These are phyloP conservation scores for Astrothelium subdiscretum DNA, from an alignment of 495 filamentous ascomycete genomes.

Conservation along the genomic window DNA sequence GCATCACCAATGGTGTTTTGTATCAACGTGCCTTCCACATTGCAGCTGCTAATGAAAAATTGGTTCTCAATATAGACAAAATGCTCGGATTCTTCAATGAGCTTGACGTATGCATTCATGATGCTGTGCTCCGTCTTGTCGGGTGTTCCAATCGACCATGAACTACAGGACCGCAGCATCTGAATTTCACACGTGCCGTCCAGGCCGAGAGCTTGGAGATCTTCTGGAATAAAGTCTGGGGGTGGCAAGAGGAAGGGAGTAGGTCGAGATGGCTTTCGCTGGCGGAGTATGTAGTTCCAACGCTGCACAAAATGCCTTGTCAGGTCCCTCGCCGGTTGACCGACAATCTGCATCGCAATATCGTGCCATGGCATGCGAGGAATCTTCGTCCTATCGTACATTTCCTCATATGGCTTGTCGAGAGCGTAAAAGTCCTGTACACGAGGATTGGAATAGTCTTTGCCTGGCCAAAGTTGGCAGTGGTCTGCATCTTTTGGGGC, in stretches of 20 bases:
- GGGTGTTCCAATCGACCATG: constrained; percentile 86
- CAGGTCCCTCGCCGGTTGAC: constrained; percentile 87
- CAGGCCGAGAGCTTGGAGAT: constrained; percentile 77
- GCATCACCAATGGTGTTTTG: constrained; percentile 93
- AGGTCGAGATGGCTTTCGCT: constrained; percentile 84
- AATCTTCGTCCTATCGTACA: constrained; percentile 84
- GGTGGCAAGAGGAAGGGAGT: constrained; percentile 90
- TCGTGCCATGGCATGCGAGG: constrained; percentile 99
- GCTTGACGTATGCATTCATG: constrained; percentile 86
- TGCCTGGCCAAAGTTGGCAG: constrained; percentile 94
- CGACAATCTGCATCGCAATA: constrained; percentile 96
- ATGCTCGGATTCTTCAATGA: constrained; percentile 90
- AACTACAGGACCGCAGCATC: constrained; percentile 76
- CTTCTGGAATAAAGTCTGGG: constrained; percentile 75
- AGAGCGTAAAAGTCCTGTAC: constrained; percentile 91
- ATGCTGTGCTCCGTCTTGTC: constrained; percentile 83
- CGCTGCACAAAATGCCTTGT: constrained; percentile 97
- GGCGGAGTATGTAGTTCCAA: constrained; percentile 95
- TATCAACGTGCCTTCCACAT: constrained; percentile 75
- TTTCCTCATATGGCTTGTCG: constrained; percentile 94
- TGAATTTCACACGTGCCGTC: constrained; percentile 93
- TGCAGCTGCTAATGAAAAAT: constrained; percentile 93
- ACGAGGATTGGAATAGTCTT: constrained; percentile 96
- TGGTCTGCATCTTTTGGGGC: constrained; percentile 79
- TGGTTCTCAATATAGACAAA: constrained; percentile 99